Evolutionary conservation across 768 basidiomycete genomes (phyloP).

Genomic region (Termitomyces sp.): DNA sequence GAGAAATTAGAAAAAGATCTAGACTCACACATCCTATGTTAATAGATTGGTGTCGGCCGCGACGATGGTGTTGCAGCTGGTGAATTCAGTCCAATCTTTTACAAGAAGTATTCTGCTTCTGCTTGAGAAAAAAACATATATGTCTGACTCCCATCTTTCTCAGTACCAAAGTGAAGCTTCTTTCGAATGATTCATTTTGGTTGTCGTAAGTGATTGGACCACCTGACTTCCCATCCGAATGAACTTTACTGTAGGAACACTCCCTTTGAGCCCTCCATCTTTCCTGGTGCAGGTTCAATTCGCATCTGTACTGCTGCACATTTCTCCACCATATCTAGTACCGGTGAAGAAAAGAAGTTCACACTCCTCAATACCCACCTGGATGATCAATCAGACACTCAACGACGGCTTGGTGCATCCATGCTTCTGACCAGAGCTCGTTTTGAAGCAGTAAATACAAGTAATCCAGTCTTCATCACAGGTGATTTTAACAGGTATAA

Average conservation of each 20-base stretch:
- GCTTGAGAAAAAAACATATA: slow-evolving; percentile 14
- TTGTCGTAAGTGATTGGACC: slow-evolving; percentile 34
- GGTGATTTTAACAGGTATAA: slow-evolving; percentile 48
- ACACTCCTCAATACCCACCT: slow-evolving; percentile 48
- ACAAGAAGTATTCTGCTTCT: slow-evolving; percentile 30
- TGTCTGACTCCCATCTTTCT: neutral
- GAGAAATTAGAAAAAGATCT: neutral
- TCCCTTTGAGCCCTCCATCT: slow-evolving; percentile 42
- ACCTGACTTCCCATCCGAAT: neutral
- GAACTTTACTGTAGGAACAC: slow-evolving; percentile 24
- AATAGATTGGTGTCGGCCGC: slow-evolving; percentile 54
- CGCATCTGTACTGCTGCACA: slow-evolving; percentile 43
- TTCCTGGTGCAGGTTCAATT: slow-evolving; percentile 43
- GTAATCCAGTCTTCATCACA: slow-evolving; percentile 37
- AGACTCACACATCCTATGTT: neutral
- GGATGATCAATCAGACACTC: slow-evolving; percentile 47
- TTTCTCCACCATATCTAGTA: slow-evolving; percentile 21
- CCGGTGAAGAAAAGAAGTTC: slow-evolving; percentile 20
- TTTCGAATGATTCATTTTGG: slow-evolving; percentile 48
- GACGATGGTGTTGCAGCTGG: slow-evolving; percentile 50
- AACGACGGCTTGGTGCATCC: slow-evolving; percentile 46
- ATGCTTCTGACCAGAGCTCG: slow-evolving; percentile 43
- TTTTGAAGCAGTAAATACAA: slow-evolving; percentile 37
- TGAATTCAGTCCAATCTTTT: slow-evolving; percentile 62
- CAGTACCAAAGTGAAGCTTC: slow-evolving; percentile 23